Evolutionary conservation across 768 basidiomycete species (phyloP), one percentile per base, ranked within the genome.

Genomic region (Auricularia cornea): DNA sequence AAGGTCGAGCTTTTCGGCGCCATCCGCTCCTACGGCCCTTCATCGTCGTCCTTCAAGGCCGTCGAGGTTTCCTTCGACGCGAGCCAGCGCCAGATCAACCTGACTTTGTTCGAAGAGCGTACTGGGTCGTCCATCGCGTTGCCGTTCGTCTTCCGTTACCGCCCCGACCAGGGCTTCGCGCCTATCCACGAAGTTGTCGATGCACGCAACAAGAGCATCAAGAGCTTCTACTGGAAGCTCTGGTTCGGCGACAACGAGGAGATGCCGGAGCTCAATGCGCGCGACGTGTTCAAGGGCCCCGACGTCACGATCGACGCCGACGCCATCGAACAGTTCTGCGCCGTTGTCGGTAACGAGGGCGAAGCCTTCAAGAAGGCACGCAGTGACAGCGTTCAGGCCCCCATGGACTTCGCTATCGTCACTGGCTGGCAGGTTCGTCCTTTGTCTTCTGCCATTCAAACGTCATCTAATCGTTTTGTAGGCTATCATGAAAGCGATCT

Each of bases 401-500:
- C 97, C 0, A 96, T 99, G 92, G 96, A 98, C 77, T 98, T 97
- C 69, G 93, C 95, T 29, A 99, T 99, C 70, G 96, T 98, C 60
- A 88, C 94, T 44, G 95, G 96, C 56, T 99, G 97, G 97, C 87
- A 96, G 88, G 94, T 94, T 72, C 65, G 88, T 31, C 51, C 31
- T 62, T 29, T 40, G 28, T 1, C 57, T 20, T 23, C n/a, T n/a
- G n/a, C 8, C 11, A 6, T 57, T 62, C 48, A 16, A 29, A 20
- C 29, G 38, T 62, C 28, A 31, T 44, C 35, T 61, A 57, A 23
- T 62, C 35, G 68, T 31, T 35, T 64, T 62, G 0, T 68, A 96
- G 94, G 91, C 95, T n/a, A 98, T 99, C 76, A 99, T 98, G 90
- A 93, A 91, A 74, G 87, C 94, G 1, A 96, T 98, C 76, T 99